Base-by-base conservation (phyloP, 345 rosid species). In the Cardamine resedifolia region DNA sequence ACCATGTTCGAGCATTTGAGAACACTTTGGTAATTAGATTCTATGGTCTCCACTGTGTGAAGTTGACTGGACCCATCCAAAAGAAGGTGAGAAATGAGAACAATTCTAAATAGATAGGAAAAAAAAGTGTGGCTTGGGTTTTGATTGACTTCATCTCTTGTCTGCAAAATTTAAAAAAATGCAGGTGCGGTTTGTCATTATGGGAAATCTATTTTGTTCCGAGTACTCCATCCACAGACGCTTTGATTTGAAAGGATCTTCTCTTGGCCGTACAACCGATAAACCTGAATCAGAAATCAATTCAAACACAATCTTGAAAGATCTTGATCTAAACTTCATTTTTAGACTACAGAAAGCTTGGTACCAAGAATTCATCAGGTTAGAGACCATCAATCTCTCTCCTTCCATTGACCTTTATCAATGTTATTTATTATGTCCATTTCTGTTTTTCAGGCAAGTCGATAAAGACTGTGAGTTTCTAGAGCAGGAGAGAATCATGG, bases 401-500 rank as follows among this genome's bases (percentile, higher is more conserved):
- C 59, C 41, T 67, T 33, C 53, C 31, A 3, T 48, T 49, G 41
- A 59, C 8, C 7, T 12, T 44, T 47, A 11, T 33, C 20, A 18
- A 14, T 34, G 33, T 53, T 75, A 41, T 21, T 52, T 62, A 36
- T 12, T 21, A 51, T 47, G n/a, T 8, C 6, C 39, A 11, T 47
- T 47, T 70, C 21, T 36, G n/a, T 41, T 39, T 3, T 33, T 18
- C 49, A 93, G 98, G 86, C 98, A 93, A 87, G 78, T 87, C 8
- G 97, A 93, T 49, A 85, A 85, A 68, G 98, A 93, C 62, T 90
- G 98, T 16, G 98, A 93, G 81, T 82, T 93, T 76, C 88, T 93
- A 36, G 97, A 89, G 68, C 98, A 90, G 38, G 98, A 90, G 76
- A 90, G 96, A 60, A 93, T 91, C 21, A 93, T 93, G 98, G 98